Conservation (phyloP, 306 rosid species). For the Vigna trinervia region DNA sequence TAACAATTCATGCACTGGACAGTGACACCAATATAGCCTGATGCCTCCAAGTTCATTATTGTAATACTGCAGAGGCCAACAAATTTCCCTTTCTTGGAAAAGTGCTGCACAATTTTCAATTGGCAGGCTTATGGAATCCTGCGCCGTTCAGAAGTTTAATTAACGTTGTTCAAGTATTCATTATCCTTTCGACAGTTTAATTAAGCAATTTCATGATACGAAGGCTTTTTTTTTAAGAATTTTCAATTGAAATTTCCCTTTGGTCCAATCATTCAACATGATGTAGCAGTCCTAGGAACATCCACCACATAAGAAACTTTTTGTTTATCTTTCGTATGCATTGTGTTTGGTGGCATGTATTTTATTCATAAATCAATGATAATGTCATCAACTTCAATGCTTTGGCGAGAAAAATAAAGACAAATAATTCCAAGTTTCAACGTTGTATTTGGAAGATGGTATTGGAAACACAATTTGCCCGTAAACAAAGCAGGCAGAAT, state of each 20-base stretch:
- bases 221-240: not conserved
- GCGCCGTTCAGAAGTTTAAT: constrained; percentile 7
- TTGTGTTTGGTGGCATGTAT: not conserved
- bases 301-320: not conserved
- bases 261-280: constrained; percentile 28
- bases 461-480: constrained; percentile 22
- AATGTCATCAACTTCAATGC: not conserved
- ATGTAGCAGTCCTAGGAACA: constrained; percentile 21
- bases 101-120: constrained; percentile 6
- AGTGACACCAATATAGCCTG: not conserved
- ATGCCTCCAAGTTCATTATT: not conserved
- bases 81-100: constrained; percentile 5
- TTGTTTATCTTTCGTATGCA: constrained; percentile 6
- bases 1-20: not conserved
- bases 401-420: constrained; percentile 14
- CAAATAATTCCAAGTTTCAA: not conserved
- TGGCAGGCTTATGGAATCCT: constrained; percentile 5
- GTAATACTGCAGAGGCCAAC: constrained; percentile 8
- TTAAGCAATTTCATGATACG: not conserved
- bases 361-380: constrained; percentile 26
- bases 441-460: not conserved
- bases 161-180: constrained; percentile 9
- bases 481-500: not conserved
- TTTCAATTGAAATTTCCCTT: constrained; percentile 10
- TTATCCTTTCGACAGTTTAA: constrained; percentile 20